Evolutionary conservation across 2,329 filamentous ascomycete genomes (phyloP).

Genomic region (Pseudocercospora musae): DNA sequence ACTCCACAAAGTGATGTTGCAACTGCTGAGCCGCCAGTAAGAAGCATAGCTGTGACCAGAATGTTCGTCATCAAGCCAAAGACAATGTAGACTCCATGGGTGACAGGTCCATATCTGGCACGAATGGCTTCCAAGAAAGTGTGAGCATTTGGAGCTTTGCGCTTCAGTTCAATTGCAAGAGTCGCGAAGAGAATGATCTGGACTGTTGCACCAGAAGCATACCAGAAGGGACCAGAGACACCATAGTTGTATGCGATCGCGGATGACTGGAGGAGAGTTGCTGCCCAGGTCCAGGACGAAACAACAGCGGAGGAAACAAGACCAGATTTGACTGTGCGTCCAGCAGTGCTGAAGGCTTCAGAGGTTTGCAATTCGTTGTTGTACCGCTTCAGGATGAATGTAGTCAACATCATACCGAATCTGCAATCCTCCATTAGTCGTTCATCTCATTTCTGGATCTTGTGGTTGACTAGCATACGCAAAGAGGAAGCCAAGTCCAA

Average conservation of each 20-base stretch:
- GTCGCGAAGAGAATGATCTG: constrained; percentile 89
- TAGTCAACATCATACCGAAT: constrained; percentile 71
- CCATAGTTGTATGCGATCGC: constrained; percentile 73
- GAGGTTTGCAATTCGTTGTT: constrained; percentile 81
- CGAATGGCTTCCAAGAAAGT: constrained; percentile 72
- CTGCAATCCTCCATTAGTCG: constrained; percentile 18
- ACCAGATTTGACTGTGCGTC: constrained; percentile 82
- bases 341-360: constrained; percentile 89
- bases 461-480: constrained; percentile 44
- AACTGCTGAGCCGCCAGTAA: constrained; percentile 70
- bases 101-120: constrained; percentile 69
- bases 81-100: constrained; percentile 75
- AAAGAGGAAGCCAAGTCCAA: constrained; percentile 71
- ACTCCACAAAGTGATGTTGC: constrained; percentile 69
- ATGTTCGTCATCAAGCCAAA: constrained; percentile 78
- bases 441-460: background rate
- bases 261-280: constrained; percentile 50
- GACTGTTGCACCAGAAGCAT: constrained; percentile 69
- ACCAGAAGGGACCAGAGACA: constrained; percentile 64
- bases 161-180: constrained; percentile 83
- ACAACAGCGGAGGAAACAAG: constrained; percentile 87
- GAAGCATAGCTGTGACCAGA: constrained; percentile 81
- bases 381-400: constrained; percentile 66
- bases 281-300: constrained; percentile 90
- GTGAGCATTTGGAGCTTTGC: constrained; percentile 82